Evolutionary conservation across 2,329 filamentous ascomycete species (phyloP).

Genomic region (Diaporthe citrichinensis): DNA sequence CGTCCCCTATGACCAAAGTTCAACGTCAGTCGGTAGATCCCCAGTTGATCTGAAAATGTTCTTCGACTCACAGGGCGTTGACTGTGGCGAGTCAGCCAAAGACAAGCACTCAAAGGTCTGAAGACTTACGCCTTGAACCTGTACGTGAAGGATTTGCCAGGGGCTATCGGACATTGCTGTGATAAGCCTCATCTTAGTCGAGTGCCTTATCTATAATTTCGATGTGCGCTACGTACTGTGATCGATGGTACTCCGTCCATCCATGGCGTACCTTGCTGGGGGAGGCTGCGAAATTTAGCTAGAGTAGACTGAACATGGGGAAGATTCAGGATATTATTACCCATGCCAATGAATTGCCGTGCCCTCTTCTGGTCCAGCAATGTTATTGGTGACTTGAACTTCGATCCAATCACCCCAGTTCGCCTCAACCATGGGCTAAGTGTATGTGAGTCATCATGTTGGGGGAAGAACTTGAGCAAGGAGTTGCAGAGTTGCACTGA

Average conservation of each 20-base stretch:
- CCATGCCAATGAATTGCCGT: conserved; percentile 10
- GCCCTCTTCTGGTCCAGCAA: background rate
- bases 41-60: background rate
- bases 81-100: background rate
- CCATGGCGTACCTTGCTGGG: background rate
- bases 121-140: conserved; percentile 5
- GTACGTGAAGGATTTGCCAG: background rate
- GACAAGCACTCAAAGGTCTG: background rate
- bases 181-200: background rate
- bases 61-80: background rate
- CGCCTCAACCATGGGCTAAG: background rate
- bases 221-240: background rate
- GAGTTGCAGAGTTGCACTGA: background rate
- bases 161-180: conserved; percentile 2
- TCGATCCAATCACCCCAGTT: conserved; percentile 6
- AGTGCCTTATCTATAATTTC: background rate
- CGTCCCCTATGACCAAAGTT: background rate
- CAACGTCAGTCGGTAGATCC: background rate
- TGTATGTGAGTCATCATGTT: background rate
- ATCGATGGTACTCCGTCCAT: background rate
- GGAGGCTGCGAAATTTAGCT: background rate
- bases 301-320: background rate
- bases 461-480: background rate
- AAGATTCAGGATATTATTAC: background rate
- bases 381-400: conserved; percentile 1